Evolutionary conservation across 306 rosid genomes (phyloP).

Genomic region (Ormosia semicastrata): DNA sequence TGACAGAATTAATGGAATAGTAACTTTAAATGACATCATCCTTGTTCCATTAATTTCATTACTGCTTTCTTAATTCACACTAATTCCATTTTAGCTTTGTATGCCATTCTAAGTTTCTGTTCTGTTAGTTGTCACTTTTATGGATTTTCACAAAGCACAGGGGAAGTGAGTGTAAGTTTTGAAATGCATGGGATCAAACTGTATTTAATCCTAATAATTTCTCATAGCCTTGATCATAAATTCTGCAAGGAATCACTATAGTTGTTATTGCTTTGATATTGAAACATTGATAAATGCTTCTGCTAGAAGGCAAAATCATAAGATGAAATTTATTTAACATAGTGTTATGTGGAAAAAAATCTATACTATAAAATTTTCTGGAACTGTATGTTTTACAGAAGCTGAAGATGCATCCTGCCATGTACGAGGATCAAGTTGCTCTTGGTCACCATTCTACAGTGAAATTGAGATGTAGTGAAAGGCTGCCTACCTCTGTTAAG

Average conservation of each 20-base stretch:
- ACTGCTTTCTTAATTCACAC: not conserved
- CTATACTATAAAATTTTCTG: not conserved
- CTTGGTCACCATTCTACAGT: constrained; percentile 31
- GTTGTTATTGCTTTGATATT: constrained; percentile 15
- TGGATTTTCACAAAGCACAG: not conserved
- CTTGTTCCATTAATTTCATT: not conserved
- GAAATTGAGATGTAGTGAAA: constrained; percentile 59
- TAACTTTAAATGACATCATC: not conserved
- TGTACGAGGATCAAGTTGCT: constrained; percentile 66
- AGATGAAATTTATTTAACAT: not conserved
- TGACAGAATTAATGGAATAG: not conserved
- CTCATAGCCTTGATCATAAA: constrained; percentile 17
- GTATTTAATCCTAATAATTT: constrained; percentile 5
- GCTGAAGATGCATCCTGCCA: constrained; percentile 75
- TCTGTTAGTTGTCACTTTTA: not conserved
- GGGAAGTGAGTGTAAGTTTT: not conserved
- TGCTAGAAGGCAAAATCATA: not conserved
- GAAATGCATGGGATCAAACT: not conserved
- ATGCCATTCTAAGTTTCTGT: not conserved
- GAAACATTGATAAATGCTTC: constrained; percentile 5
- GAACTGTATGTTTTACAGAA: constrained; percentile 62
- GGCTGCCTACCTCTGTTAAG: constrained; percentile 38
- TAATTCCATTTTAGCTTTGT: not conserved
- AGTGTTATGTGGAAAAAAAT: not conserved
- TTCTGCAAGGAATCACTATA: constrained; percentile 2